Evolutionary conservation across 2,329 filamentous ascomycete genomes (phyloP), one percentile per base, ranked within the genome.

Genomic region (Alternaria sp.): DNA sequence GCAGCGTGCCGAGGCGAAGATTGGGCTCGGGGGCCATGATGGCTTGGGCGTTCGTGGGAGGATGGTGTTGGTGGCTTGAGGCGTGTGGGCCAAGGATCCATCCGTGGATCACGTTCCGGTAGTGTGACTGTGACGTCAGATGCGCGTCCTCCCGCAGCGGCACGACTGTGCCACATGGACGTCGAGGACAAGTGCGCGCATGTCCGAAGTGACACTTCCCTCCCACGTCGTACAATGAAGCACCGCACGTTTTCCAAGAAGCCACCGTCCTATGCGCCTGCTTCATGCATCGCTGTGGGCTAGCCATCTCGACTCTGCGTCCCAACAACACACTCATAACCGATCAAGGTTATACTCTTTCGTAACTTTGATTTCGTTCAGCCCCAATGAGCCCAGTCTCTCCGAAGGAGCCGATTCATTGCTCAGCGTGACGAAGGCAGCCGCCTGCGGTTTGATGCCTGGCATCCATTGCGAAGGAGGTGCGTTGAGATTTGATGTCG

Each of bases 321-420:
- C 54, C 40, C 45, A 28, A 30, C 32, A 45, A 46, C 36, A 45
- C 10, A 59, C n/a, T 65, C 40, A 67, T 43, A 67, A 30, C 25
- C 62, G 52, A 49, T 67, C 66, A n/a, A 71, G 56, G 44, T 67
- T 67, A 30, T 70, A 71, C 46, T 71, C 64, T 36, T 70, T 71
- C 5, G 64, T 68, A 21, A 71, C 65, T 52, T 69, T 69, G 7
- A 71, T 71, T 30, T 67, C 66, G 36, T 71, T 67, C 9, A 58
- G 50, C 3, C 65, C 65, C 40, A 68, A 23, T 17, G 54, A 59
- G 51, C 32, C 54, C 19, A 61, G 32, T 47, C 63, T 65, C 52
- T 68, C 67, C 12, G 54, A 45, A 19, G 54, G 59, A 19, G 63
- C 67, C 8, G 36, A 59, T 11, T 67, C 62, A 36, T 57, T 65